A percentile compares a stretch with the other conserved stretches of the same genome.
Evolutionary conservation across 371 early-diverging fungal species (phyloP).

Genomic region (Mortierella sp.): DNA sequence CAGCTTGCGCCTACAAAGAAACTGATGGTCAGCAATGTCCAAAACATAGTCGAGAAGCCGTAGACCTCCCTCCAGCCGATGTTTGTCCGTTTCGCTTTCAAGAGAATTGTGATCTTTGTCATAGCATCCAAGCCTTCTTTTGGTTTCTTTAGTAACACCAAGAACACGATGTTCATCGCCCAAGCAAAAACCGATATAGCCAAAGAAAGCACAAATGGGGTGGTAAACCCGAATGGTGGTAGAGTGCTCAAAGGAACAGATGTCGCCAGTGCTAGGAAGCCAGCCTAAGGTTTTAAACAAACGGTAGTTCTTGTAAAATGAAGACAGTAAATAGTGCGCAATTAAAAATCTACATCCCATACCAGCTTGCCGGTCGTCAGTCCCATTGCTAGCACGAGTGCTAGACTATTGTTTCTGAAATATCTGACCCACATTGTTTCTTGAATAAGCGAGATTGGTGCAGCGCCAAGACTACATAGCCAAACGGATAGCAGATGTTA

Average conservation of each 20-base stretch:
- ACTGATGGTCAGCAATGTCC: conserved; percentile 43
- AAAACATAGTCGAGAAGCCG: conserved; percentile 52
- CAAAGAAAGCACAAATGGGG: conserved; percentile 45
- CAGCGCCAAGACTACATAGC: conserved; percentile 48
- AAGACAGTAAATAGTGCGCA: neutral
- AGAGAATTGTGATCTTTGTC: conserved; percentile 53
- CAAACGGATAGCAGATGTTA: neutral
- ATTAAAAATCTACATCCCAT: conserved; percentile 4
- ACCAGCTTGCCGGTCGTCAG: conserved; percentile 58
- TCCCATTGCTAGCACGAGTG: conserved; percentile 55
- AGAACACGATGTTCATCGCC: conserved; percentile 50
- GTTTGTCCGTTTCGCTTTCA: conserved; percentile 42
- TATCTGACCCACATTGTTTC: conserved; percentile 60
- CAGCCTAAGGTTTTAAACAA: conserved; percentile 17
- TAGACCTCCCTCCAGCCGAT: conserved; percentile 53
- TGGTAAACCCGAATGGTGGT: conserved; percentile 47
- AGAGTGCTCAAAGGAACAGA: conserved; percentile 38
- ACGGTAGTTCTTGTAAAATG: neutral
- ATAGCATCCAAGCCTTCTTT: conserved; percentile 45
- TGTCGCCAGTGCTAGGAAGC: conserved; percentile 39
- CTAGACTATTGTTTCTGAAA: conserved; percentile 52
- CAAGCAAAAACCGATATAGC: conserved; percentile 38
- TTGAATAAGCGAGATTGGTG: conserved; percentile 58
- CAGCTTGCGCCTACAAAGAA: conserved; percentile 55
- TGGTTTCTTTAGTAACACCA: conserved; percentile 44